Evolutionary conservation across 768 basidiomycete genomes (phyloP).

Genomic region (Coprinopsis sp.): DNA sequence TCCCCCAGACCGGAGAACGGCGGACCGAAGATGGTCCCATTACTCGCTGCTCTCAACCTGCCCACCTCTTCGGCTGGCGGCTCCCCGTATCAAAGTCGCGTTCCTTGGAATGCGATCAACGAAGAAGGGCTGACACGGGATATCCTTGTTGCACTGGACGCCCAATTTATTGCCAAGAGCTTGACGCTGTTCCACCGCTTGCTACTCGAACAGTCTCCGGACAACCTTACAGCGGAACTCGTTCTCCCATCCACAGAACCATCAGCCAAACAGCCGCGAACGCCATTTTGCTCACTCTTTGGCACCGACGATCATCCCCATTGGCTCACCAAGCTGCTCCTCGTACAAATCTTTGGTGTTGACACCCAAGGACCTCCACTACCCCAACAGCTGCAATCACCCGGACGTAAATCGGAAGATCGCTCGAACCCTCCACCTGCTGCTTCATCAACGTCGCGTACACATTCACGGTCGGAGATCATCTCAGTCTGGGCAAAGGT

Average conservation of each 20-base stretch:
- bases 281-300: slow-evolving; percentile 39
- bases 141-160: slow-evolving; percentile 59
- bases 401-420: slow-evolving; percentile 33
- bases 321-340: slow-evolving; percentile 73
- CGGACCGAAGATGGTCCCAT: slow-evolving; percentile 30
- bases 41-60: slow-evolving; percentile 41
- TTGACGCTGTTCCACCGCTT: slow-evolving; percentile 58
- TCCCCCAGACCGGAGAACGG: slow-evolving; percentile 49
- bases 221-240: slow-evolving; percentile 46
- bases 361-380: slow-evolving; percentile 37
- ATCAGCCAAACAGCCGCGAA: background rate
- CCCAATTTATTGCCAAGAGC: slow-evolving; percentile 56
- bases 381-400: slow-evolving; percentile 17
- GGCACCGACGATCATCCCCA: slow-evolving; percentile 71
- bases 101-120: slow-evolving; percentile 51
- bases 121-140: slow-evolving; percentile 67
- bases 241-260: slow-evolving; percentile 23
- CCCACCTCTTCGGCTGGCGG: slow-evolving; percentile 15
- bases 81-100: slow-evolving; percentile 15
- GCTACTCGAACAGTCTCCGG: slow-evolving; percentile 46
- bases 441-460: slow-evolving; percentile 42
- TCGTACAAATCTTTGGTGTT: slow-evolving; percentile 65
- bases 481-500: slow-evolving; percentile 70
- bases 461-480: slow-evolving; percentile 68
- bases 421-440: slow-evolving; percentile 6